These are phyloP conservation scores for Rubroboletus pulcherrimus DNA, from an alignment of 768 basidiomycete genomes.

Conservation along the genomic window DNA sequence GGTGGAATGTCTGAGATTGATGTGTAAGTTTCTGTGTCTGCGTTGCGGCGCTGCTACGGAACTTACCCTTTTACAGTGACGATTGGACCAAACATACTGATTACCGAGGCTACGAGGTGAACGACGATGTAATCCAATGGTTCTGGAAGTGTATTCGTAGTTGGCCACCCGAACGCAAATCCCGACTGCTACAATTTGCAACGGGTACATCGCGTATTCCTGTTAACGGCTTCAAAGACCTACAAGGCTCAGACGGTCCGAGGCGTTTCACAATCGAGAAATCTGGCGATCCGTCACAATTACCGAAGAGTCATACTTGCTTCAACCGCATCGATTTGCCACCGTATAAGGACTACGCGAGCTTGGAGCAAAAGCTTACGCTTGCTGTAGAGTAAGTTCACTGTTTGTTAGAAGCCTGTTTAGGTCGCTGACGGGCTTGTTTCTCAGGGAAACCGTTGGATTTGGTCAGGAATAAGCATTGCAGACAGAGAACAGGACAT, in stretches of 20 bases:
- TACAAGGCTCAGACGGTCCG: conserved; percentile 97
- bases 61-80: conserved; percentile 46
- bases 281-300: conserved; percentile 91
- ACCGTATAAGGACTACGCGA: conserved; percentile 95
- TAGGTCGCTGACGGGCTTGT: conserved; percentile 12
- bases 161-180: conserved; percentile 99
- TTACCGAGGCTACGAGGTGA: conserved; percentile 94
- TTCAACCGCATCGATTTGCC: conserved; percentile 97
- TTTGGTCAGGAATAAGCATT: conserved; percentile 83
- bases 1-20: conserved; percentile 99
- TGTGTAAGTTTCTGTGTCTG: conserved; percentile 57
- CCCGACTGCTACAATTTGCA: conserved; percentile 91
- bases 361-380: conserved; percentile 91
- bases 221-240: conserved; percentile 97
- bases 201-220: conserved; percentile 97
- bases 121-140: conserved; percentile 97
- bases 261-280: conserved; percentile 98
- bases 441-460: conserved; percentile 79
- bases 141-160: conserved; percentile 99
- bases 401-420: conserved; percentile 2
- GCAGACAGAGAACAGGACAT: background rate
- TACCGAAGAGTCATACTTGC: conserved; percentile 96
- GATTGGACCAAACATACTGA: conserved; percentile 99
- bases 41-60: background rate
- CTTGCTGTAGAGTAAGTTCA: conserved; percentile 84